Evolutionary conservation across 495 filamentous ascomycete genomes (phyloP).

Genomic region (Penicillium coprophilum): DNA sequence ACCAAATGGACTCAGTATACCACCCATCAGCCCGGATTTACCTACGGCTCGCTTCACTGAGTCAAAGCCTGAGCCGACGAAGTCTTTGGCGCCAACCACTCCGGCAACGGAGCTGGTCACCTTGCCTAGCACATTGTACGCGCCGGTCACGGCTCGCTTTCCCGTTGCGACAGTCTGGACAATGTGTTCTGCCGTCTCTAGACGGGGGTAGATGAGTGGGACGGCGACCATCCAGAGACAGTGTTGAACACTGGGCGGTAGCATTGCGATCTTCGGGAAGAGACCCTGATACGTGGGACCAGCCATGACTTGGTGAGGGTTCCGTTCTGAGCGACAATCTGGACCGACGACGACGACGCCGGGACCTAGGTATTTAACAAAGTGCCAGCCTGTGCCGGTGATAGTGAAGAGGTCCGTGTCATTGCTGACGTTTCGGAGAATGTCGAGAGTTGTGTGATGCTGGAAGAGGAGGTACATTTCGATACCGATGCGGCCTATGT

Average conservation of each 20-base stretch:
- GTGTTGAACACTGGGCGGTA: conserved; percentile 93
- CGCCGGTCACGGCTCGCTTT: conserved; percentile 92
- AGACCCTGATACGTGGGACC: conserved; percentile 96
- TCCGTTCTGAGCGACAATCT: conserved; percentile 88
- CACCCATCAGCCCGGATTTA: conserved; percentile 91
- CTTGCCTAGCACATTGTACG: conserved; percentile 92
- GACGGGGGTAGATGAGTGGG: conserved; percentile 84
- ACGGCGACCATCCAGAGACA: conserved; percentile 94
- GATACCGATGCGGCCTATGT: conserved; percentile 94
- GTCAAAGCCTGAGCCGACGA: conserved; percentile 87
- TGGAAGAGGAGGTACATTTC: conserved; percentile 99
- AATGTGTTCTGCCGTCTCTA: conserved; percentile 87
- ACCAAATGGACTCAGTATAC: conserved; percentile 93
- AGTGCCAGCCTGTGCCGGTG: conserved; percentile 96
- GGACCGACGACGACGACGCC: conserved; percentile 86
- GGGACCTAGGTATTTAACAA: conserved; percentile 92
- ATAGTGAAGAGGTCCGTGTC: conserved; percentile 95
- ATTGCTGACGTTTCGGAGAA: conserved; percentile 79
- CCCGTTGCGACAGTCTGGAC: conserved; percentile 89
- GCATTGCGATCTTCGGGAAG: conserved; percentile 89
- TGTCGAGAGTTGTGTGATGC: conserved; percentile 93
- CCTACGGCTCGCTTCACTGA: conserved; percentile 95
- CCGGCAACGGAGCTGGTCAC: conserved; percentile 91
- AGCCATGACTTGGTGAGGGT: conserved; percentile 87
- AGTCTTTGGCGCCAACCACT: conserved; percentile 88